phyloP scores from a whole-genome alignment of 2,329 filamentous ascomycete species.

The Phialophora expanda region DNA sequence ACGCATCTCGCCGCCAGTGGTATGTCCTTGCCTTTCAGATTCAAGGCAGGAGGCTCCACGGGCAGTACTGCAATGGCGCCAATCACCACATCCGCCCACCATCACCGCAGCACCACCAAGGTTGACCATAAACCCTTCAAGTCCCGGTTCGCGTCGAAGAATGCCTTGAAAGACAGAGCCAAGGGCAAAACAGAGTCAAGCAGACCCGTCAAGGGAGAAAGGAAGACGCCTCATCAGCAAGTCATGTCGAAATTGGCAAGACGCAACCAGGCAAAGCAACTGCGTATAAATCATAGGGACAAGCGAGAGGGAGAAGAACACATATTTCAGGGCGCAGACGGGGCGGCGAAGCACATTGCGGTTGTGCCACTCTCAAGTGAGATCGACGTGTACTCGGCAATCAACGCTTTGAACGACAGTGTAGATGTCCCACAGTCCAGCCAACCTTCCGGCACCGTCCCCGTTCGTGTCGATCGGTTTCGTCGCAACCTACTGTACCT shows the following conservation, averaged over 20 bases:
- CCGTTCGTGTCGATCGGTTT: constrained; percentile 82
- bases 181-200: constrained; percentile 81
- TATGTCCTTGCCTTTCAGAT: constrained; percentile 75
- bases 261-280: constrained; percentile 91
- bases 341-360: constrained; percentile 84
- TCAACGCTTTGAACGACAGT: constrained; percentile 74
- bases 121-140: constrained; percentile 88
- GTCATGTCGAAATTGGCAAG: constrained; percentile 97
- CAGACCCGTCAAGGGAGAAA: constrained; percentile 66
- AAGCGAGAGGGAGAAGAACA: constrained; percentile 79
- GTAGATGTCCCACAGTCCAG: constrained; percentile 76
- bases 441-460: constrained; percentile 62
- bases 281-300: constrained; percentile 79
- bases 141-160: constrained; percentile 86
- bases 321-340: constrained; percentile 84
- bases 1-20: neutral
- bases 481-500: constrained; percentile 93
- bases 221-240: constrained; percentile 92
- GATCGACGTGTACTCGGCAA: constrained; percentile 69
- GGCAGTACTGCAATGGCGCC: constrained; percentile 73
- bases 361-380: constrained; percentile 82
- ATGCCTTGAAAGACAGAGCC: constrained; percentile 77
- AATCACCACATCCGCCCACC: constrained; percentile 69
- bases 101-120: constrained; percentile 93
- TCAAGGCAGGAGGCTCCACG: constrained; percentile 75